These are phyloP conservation scores for Nicotiana rustica DNA, from an alignment of 305 asterid genomes.

Conservation along the genomic window DNA sequence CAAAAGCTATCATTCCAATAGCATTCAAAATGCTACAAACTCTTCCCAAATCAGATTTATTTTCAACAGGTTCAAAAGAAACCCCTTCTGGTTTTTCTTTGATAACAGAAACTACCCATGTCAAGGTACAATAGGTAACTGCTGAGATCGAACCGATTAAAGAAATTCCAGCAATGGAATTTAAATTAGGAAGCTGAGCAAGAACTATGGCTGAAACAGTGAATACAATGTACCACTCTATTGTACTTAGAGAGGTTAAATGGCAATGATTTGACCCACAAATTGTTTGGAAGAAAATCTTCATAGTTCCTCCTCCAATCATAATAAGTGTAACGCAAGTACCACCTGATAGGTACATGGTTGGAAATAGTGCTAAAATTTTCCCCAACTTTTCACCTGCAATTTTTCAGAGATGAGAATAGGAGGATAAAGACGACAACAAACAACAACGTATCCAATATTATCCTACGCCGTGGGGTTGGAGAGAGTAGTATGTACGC, in stretches of 20 bases:
- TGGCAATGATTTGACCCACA: slow-evolving; percentile 47
- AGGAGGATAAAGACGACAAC: too few species aligned
- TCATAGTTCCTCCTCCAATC: slow-evolving; percentile 81
- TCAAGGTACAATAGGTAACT: slow-evolving; percentile 69
- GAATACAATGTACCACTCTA: slow-evolving; percentile 78
- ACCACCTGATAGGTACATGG: slow-evolving; percentile 87
- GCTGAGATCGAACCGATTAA: slow-evolving; percentile 75
- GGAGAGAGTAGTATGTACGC: too few species aligned
- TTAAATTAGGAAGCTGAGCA: slow-evolving; percentile 87
- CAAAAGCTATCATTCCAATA: slow-evolving; percentile 82
- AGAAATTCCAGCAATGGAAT: slow-evolving; percentile 87
- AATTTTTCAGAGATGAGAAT: neutral
- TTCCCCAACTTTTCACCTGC: slow-evolving; percentile 80
- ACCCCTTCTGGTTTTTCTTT: slow-evolving; percentile 58
- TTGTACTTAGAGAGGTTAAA: slow-evolving; percentile 48
- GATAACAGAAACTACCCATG: slow-evolving; percentile 69
- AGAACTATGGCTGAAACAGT: slow-evolving; percentile 65
- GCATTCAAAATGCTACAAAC: slow-evolving; percentile 69
- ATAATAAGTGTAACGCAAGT: slow-evolving; percentile 84
- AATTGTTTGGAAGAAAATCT: slow-evolving; percentile 63
- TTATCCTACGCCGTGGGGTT: too few species aligned
- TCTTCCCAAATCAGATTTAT: slow-evolving; percentile 53
- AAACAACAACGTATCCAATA: too few species aligned
- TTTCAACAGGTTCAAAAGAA: slow-evolving; percentile 52
- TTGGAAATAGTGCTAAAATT: slow-evolving; percentile 73